Evolutionary conservation across 805 yeast genomes (phyloP), one percentile per base, ranked within the genome.

Genomic region (Yarrowia phangngaensis): DNA sequence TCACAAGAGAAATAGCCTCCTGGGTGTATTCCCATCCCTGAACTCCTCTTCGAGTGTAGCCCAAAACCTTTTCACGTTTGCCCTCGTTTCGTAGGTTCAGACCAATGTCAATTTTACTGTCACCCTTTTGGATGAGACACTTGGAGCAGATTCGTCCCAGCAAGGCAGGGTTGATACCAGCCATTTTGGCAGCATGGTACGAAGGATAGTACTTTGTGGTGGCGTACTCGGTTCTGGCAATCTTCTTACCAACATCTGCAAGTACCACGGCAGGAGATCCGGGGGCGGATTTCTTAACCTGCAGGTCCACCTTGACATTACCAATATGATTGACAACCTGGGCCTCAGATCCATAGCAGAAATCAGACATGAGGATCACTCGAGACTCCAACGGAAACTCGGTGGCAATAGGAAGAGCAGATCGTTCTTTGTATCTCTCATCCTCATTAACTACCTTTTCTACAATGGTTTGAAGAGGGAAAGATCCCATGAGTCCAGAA

Each of bases 1-100:
- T 67, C 36, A 92, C 64, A 54, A 89, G 69, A 24, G 75, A 71
- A 29, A 84, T 65, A 0, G 97, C 94, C 56, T 82, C 68, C 8
- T 78, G 79, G 54, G 94, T 84, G 64, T 71, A 92, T 57, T 80
- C 87, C 98, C 98, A 92, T 16, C 79, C 80, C 43, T 72, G 71
- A 19, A 70, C 74, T 31, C 66, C 70, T 59, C 80, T 79, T 52
- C 80, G 75, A 1, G 96, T 79, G 67, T 79, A 90, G 4, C 97
- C 98, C 54, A 89, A 71, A 3, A 86, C 97, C 65, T 90, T 90
- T 58, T 77, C 75, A 56, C 87, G 78, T 52, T 78, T 76, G 16
- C 77, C 76, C 55, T 89, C 95, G 64, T 81, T 84, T 66, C 89
- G 89, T 63, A 92, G 71, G 51, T 82, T 84, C 54, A 92, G 70